Evolutionary conservation across 805 yeast species (phyloP), one percentile per base, ranked within the genome.

Genomic region (Kuraishia piskuri): DNA sequence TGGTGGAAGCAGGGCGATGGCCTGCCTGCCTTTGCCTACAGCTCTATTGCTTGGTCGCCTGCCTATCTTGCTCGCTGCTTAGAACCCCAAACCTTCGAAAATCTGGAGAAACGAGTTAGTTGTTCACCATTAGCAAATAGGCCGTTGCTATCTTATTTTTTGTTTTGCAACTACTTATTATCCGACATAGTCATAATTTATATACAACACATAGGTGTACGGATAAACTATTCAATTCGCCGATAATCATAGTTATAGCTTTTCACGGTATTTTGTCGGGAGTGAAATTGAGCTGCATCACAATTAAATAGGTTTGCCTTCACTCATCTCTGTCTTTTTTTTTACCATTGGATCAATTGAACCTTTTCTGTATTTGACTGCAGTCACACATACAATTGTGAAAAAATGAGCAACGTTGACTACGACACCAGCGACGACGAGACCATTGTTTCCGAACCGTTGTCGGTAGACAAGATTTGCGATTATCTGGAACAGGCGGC

Each of bases 401-500:
- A 14, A 5, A 6, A 5, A 31, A 31, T 31, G 40, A 31, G 40
- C 40, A 31, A 31, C 40, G 40, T n/a, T 12, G 40, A 31, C 17
- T 31, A 31, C 40, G 40, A 31, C 40, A 31, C 40, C 40, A 31
- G 40, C 17, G 40, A 31, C 40, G 40, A 31, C 17, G 40, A 31
- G 14, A 31, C 40, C 40, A 31, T 31, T 31, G 40, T 31, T 10
- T 31, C 40, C 6, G 51, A 45, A 24, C 25, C 22, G 6, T 21
- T 52, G 21, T 17, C 26, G 22, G 49, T 21, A 20, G 46, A 25
- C n/a, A 22, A 21, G 23, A 31, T 45, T 8, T 52, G 54, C 49
- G 50, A 21, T 12, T 24, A 45, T 21, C 51, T 68, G 4, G 63
- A 59, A 14, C 62, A 63, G 2, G 60, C 68, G 1, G 66, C 67